Evolutionary conservation across 805 yeast species (phyloP).

Genomic region (Cyberlindnera mrakii): DNA sequence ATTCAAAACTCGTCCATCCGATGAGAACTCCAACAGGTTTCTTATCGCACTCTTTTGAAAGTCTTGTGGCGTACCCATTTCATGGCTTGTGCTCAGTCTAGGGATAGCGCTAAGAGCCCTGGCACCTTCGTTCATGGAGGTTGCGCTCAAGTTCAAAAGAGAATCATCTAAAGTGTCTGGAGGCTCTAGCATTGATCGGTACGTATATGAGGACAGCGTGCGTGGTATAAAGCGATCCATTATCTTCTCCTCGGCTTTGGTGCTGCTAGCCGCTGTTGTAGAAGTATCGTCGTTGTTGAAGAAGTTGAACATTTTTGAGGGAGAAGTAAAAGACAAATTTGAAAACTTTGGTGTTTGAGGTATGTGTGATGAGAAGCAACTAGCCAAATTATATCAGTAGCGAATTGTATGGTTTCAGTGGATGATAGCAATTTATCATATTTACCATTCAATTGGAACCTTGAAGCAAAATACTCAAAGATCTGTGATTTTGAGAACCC

Average conservation of each 20-base stretch:
- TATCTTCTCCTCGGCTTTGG: constrained; percentile 6
- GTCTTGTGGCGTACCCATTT: background rate
- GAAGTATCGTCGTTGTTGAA: no score
- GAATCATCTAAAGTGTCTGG: constrained; percentile 12
- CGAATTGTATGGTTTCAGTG: no score
- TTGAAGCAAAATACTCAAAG: no score
- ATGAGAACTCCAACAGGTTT: constrained; percentile 42
- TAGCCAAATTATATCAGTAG: no score
- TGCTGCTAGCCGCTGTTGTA: constrained; percentile 3
- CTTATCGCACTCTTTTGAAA: constrained; percentile 38
- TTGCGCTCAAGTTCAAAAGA: constrained; percentile 14
- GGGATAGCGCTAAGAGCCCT: background rate
- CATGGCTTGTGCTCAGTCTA: background rate
- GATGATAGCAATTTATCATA: no score
- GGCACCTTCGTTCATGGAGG: constrained; percentile 13
- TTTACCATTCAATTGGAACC: no score
- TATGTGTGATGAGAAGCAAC: no score
- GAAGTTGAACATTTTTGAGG: background rate
- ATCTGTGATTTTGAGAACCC: no score
- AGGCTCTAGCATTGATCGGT: background rate
- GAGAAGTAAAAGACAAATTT: background rate
- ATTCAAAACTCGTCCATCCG: constrained; percentile 35
- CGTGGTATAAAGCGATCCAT: constrained; percentile 36
- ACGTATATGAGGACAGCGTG: constrained; percentile 5
- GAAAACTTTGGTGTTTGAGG: no score